Evolutionary conservation across 2,329 filamentous ascomycete genomes (phyloP).

Genomic region (Apiospora saccharicola): DNA sequence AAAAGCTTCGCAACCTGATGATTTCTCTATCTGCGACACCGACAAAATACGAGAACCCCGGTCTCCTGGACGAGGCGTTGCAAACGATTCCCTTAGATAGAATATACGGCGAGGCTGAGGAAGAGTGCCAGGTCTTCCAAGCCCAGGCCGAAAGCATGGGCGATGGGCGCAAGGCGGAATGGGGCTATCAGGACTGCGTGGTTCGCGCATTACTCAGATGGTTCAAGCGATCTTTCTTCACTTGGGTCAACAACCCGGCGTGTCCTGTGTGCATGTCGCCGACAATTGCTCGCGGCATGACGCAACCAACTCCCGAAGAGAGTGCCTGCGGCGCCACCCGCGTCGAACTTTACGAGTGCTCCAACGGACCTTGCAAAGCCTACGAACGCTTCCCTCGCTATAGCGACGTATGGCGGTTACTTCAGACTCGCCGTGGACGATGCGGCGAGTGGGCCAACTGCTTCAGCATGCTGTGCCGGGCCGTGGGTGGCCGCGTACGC

Average conservation of each 20-base stretch:
- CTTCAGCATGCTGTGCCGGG: conserved; percentile 97
- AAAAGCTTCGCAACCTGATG: conserved; percentile 83
- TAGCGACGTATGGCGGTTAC: conserved; percentile 90
- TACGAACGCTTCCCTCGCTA: conserved; percentile 94
- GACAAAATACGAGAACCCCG: conserved; percentile 95
- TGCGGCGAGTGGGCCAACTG: conserved; percentile 98
- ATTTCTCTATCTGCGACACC: conserved; percentile 88
- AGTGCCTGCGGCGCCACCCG: conserved; percentile 84
- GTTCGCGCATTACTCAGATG: conserved; percentile 27
- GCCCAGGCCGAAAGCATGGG: conserved; percentile 88
- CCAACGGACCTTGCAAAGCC: conserved; percentile 73
- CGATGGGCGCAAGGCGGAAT: conserved; percentile 23
- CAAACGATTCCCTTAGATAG: conserved; percentile 86
- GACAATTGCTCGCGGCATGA: conserved; percentile 84
- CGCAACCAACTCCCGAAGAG: conserved; percentile 86
- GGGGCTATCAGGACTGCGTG: conserved; percentile 30
- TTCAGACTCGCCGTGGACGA: conserved; percentile 86
- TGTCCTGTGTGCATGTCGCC: conserved; percentile 84
- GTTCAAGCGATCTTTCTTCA: conserved; percentile 69
- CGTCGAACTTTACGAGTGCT: conserved; percentile 92
- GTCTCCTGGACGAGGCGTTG: conserved; percentile 89
- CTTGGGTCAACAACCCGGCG: conserved; percentile 94
- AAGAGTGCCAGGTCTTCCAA: conserved; percentile 86
- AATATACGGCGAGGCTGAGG: conserved; percentile 93
- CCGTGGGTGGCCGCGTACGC: conserved; percentile 86